Conservation (phyloP, 2,329 filamentous ascomycete genomes). For the Rhinocladiella similis region DNA sequence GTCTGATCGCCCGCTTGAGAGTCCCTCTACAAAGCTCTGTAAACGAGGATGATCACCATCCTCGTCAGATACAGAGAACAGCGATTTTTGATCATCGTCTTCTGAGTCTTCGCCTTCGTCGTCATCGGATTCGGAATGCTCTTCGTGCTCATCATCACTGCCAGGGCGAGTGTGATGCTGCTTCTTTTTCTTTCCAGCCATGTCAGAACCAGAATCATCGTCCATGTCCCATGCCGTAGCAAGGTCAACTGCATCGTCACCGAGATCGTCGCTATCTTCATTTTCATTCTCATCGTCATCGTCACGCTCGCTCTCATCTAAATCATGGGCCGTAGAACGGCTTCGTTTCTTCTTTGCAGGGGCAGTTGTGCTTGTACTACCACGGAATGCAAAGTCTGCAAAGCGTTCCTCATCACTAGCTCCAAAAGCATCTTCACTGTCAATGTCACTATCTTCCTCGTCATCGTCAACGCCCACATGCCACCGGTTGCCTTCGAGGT, state of each 20-base stretch:
- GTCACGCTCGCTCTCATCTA: conserved; percentile 47
- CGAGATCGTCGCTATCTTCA: conserved; percentile 51
- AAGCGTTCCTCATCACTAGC: conserved; percentile 86
- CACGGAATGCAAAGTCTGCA: conserved; percentile 70
- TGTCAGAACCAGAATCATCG: conserved; percentile 43
- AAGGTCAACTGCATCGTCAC: conserved; percentile 64
- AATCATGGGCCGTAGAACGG: conserved; percentile 43
- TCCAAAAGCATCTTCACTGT: conserved; percentile 81
- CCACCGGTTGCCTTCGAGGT: conserved; percentile 86
- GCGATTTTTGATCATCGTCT: conserved; percentile 53
- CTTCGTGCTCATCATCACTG: conserved; percentile 49
- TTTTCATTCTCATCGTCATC: conserved; percentile 37
- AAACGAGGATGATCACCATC: conserved; percentile 62
- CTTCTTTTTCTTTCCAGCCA: conserved; percentile 41
- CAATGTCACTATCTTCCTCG: conserved; percentile 68
- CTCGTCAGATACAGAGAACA: conserved; percentile 50
- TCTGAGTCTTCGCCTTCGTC: conserved; percentile 38
- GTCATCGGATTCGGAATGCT: neutral
- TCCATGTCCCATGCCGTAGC: conserved; percentile 62
- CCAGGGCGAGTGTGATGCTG: conserved; percentile 38
- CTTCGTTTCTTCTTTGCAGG: conserved; percentile 23
- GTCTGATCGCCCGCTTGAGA: conserved; percentile 10
- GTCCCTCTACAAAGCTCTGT: conserved; percentile 60
- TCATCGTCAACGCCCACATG: conserved; percentile 69
- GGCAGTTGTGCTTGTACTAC: conserved; percentile 40